Evolutionary conservation across 305 asterid species (phyloP), one percentile per base, ranked within the genome.

Genomic region (Fraxinus greggii): DNA sequence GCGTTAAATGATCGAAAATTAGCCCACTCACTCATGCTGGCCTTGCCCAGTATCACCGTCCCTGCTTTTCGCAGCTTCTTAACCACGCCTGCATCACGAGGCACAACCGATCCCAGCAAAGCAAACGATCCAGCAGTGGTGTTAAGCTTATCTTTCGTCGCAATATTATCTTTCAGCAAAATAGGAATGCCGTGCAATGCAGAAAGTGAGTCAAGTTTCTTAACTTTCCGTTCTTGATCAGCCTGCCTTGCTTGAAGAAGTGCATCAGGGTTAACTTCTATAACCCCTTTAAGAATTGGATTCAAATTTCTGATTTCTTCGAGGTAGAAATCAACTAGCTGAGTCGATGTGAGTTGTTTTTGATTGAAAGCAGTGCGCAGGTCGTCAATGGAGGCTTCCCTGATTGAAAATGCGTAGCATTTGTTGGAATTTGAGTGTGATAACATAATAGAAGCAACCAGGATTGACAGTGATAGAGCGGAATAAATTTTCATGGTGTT

Each of bases 191-290:
- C 90, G 33, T 87, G 86, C 42, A 85, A 33, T 5, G 28, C 24
- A 2, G 86, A 80, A 17, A 54, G 12, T 3, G 82, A 67, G 7
- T 72, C 74, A 5, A 29, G 78, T 5, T 21, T 54, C 9, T 56
- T 59, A 1, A 40, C 24, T 8, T 76, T 65, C 42, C 84, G 75
- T 15, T 81, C 84, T 24, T 7, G 23, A 73, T 88, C 90, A 10
- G 87, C 87, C 32, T 75, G 21, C 24, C 74, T 70, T 0, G 84
- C 87, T 23, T 40, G 78, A 13, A 7, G 2, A 6, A 75, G 54
- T 7, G 90, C 92, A 40, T 86, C 92, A 0, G 89, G 89, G 80
- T 89, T 87, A 0, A 89, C 84, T 48, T 87, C 88, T 23, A 89
- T 83, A 36, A 88, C 88, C 1, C 86, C 89, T 63, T 75, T 85